phyloP scores from a whole-genome alignment of 2,329 filamentous ascomycete genomes.

The Tolypocladium capitatum region DNA sequence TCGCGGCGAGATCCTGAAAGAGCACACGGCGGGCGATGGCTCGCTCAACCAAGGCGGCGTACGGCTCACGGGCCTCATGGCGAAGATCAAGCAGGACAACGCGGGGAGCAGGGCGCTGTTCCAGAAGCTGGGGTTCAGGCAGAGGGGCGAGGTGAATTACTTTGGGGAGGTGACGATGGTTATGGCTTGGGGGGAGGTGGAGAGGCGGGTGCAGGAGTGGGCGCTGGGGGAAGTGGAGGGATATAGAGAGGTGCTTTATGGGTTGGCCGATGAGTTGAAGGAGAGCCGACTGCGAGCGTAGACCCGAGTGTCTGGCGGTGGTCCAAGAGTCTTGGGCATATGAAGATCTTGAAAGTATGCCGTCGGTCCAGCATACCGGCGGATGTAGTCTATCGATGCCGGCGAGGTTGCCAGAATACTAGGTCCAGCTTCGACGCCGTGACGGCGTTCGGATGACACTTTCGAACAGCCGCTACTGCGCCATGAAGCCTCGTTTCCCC shows the following conservation, averaged over 20 bases:
- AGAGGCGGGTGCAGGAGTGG: constrained; percentile 11
- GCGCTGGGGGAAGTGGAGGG: constrained; percentile 7
- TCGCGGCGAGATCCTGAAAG: constrained; percentile 36
- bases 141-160: constrained; percentile 41
- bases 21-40: constrained; percentile 20
- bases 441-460: too few species aligned
- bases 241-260: constrained; percentile 13
- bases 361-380: too few species aligned
- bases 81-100: constrained; percentile 47
- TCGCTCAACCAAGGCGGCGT: not conserved
- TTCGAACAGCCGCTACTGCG: too few species aligned
- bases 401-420: too few species aligned
- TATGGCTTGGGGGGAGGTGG: constrained; percentile 18
- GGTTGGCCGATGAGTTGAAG: not conserved
- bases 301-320: too few species aligned
- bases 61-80: constrained; percentile 28
- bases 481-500: too few species aligned
- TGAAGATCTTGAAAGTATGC: too few species aligned
- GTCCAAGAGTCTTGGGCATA: too few species aligned
- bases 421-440: too few species aligned
- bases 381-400: too few species aligned
- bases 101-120: constrained; percentile 37
- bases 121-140: constrained; percentile 34
- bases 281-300: not conserved
- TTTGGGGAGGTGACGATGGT: constrained; percentile 46